Conservation (phyloP, 192 early-diverging fungal genomes). For the Backusella westeae region DNA sequence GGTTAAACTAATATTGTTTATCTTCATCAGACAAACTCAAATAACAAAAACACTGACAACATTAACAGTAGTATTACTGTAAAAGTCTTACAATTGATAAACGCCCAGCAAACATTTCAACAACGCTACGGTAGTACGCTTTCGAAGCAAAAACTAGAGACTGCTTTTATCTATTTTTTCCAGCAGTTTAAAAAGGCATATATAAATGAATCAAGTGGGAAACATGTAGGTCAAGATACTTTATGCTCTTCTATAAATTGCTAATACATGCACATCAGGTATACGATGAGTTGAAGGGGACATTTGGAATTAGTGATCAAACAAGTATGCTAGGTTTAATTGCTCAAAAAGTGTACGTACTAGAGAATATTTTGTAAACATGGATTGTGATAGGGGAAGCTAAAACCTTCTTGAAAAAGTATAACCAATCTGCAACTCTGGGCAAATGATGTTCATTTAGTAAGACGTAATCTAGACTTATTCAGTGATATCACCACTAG, state of each 20-base stretch:
- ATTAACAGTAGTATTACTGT: constrained; percentile 70
- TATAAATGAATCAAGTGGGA: constrained; percentile 59
- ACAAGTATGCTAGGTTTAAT: constrained; percentile 57
- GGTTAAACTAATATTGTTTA: neutral
- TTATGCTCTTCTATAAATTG: neutral
- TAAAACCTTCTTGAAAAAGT: constrained; percentile 32
- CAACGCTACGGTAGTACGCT: constrained; percentile 40
- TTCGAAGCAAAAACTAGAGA: constrained; percentile 62
- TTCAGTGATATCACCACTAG: constrained; percentile 75
- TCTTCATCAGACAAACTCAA: constrained; percentile 56
- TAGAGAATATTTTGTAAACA: neutral
- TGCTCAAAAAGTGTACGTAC: constrained; percentile 57
- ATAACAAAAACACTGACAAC: constrained; percentile 68
- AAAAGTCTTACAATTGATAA: constrained; percentile 65
- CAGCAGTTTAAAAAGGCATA: constrained; percentile 75
- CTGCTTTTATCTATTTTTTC: constrained; percentile 74
- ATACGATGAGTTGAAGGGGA: constrained; percentile 57
- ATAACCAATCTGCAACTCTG: constrained; percentile 64
- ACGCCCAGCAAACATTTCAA: constrained; percentile 58
- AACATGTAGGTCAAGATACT: constrained; percentile 29
- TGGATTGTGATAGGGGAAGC: neutral
- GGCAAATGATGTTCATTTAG: constrained; percentile 47
- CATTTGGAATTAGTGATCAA: constrained; percentile 65
- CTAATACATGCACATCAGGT: constrained; percentile 38
- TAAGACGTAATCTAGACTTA: constrained; percentile 62